A percentile compares a stretch with the other conserved stretches of the same genome.
Conservation (phyloP, 495 filamentous ascomycete species). For the Lophiotrema nucula region DNA sequence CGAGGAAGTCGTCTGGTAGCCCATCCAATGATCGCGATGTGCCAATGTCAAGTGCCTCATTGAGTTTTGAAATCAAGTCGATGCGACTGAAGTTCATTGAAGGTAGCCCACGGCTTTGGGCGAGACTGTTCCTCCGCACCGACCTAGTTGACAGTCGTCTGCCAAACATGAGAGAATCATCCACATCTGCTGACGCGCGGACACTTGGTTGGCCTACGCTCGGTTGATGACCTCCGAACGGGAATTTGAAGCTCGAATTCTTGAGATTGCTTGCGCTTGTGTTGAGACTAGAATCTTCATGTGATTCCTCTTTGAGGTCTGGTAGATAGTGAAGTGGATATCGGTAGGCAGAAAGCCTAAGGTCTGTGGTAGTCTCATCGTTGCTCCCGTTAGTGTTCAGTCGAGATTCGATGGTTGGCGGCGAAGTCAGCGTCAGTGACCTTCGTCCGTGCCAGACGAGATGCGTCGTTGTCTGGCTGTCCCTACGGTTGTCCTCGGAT, state of each 20-base stretch:
- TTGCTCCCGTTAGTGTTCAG: not conserved
- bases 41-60: constrained; percentile 37
- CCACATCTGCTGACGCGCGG: constrained; percentile 13
- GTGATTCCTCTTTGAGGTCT: constrained; percentile 42
- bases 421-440: not conserved
- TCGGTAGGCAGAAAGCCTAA: constrained; percentile 24
- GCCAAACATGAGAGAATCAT: constrained; percentile 13
- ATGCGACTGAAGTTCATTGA: constrained; percentile 45
- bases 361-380: constrained; percentile 27
- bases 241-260: constrained; percentile 33
- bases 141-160: constrained; percentile 30
- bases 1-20: constrained; percentile 23
- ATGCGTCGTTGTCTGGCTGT: constrained; percentile 31
- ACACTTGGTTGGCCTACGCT: constrained; percentile 1
- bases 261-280: constrained; percentile 37
- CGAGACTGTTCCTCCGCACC: constrained; percentile 17
- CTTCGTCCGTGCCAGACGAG: constrained; percentile 24
- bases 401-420: not conserved
- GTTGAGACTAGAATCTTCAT: constrained; percentile 38
- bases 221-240: too few relatives aligned
- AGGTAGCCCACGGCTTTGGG: constrained; percentile 38
- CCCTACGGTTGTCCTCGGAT: constrained; percentile 6
- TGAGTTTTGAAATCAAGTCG: constrained; percentile 41
- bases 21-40: constrained; percentile 35
- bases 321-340: constrained; percentile 36